Percentiles rank a stretch among this genome's conserved stretches.
These are phyloP conservation scores for Picea sitchensis DNA, from an alignment of 75 land plant genomes.

Conservation along the genomic window DNA sequence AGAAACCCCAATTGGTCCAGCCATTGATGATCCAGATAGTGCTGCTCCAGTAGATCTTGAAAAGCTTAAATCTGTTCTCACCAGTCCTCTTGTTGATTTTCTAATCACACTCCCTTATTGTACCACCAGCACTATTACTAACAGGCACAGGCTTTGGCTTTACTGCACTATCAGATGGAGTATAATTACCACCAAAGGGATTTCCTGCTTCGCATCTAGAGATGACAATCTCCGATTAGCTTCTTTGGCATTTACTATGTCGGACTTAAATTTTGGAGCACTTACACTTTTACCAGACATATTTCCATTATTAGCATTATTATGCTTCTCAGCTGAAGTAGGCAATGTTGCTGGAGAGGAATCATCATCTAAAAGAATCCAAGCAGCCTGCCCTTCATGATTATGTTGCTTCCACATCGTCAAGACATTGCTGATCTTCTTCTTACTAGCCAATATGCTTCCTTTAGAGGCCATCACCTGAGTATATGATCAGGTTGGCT, in stretches of 20 bases:
- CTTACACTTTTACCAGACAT: constrained; percentile 10
- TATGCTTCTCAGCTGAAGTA: too few species aligned
- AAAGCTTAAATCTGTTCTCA: constrained; percentile 39
- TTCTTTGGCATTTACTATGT: constrained; percentile 22
- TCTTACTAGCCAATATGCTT: constrained; percentile 72
- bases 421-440: constrained; percentile 84
- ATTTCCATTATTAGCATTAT: too few species aligned
- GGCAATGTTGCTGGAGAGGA: too few species aligned
- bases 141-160: constrained; percentile 33
- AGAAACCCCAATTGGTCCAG: not conserved
- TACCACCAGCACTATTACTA: constrained; percentile 43
- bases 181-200: constrained; percentile 16
- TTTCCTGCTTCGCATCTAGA: constrained; percentile 20
- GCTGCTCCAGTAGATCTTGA: constrained; percentile 21
- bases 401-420: constrained; percentile 95
- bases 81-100: constrained; percentile 46
- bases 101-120: constrained; percentile 66
- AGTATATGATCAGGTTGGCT: too few species aligned
- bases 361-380: constrained; percentile 34
- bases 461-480: constrained; percentile 52
- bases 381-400: constrained; percentile 70
- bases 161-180: constrained; percentile 11
- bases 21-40: constrained; percentile 13
- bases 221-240: constrained; percentile 12
- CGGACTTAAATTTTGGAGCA: constrained; percentile 25